Evolutionary conservation across 1,284 basidiomycete genomes (phyloP), one percentile per base, ranked within the genome.

Genomic region (Tilletiaria anomala): DNA sequence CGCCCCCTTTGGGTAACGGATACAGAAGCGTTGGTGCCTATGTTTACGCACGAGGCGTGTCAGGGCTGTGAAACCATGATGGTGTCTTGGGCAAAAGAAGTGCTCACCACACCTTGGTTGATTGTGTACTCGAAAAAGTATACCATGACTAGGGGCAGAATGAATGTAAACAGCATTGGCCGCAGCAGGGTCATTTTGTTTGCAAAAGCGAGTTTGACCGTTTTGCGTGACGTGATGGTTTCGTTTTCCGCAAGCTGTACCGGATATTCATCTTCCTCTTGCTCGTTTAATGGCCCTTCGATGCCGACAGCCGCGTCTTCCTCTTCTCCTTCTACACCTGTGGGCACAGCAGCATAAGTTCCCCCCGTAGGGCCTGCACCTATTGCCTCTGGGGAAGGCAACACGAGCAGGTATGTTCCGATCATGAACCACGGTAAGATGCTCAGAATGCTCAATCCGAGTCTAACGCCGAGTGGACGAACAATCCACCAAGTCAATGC

Each of bases 401-500:
- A 22, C n/a, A 59, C 36, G 17, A 48, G 20, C 3, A 50, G 31
- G 35, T 60, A 65, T 6, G 56, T 48, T 4, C 54, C 1, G 1
- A 54, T 48, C 58, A 64, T 64, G 19, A 56, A 49, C 8, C 47
- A 50, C 0, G 62, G 59, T 24, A 65, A 32, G 3, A 59, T 36
- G 8, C 52, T 53, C 23, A 64, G 37, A 1, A 58, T 42, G 10
- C 83, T 81, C 17, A 97, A 78, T 0, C 89, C 93, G 5, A 71
- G 61, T 37, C 78, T 75, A 5, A 97, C 85, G 11, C 91, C 91
- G 1, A 93, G 69, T 0, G 78, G 77, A 24, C 93, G 74, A 1
- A 96, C 71, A 51, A 87, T 73, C 91, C 91, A 96, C 91, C 91
- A 97, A 5, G 93, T 67, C 31, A 81, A 80, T 0, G 91, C 88